Conservation (phyloP, 164 flowering plant species). For the Liriodendron chinense region DNA sequence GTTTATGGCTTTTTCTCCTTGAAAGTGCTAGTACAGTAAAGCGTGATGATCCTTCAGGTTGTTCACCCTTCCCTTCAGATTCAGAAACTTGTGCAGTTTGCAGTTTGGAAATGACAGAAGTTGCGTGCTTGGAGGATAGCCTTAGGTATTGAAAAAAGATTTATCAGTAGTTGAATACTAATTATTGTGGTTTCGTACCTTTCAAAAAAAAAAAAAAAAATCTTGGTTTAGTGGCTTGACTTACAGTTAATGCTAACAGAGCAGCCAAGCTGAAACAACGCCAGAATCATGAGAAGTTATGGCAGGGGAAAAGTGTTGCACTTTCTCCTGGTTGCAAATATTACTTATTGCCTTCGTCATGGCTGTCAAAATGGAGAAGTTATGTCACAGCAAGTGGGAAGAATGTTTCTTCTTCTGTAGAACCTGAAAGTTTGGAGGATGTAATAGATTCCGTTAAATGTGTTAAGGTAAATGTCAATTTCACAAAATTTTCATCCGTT, state of each 20-base stretch:
- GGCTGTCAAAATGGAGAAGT: slow-evolving; percentile 83
- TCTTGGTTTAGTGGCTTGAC: slow-evolving; percentile 20
- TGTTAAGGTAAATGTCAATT: slow-evolving; percentile 44
- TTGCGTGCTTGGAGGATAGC: slow-evolving; percentile 65
- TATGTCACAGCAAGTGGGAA: slow-evolving; percentile 66
- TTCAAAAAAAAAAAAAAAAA: neutral
- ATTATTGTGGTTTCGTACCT: neutral
- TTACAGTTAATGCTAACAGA: slow-evolving; percentile 47
- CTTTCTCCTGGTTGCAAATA: slow-evolving; percentile 58
- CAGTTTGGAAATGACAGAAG: slow-evolving; percentile 62
- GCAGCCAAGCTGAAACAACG: slow-evolving; percentile 72
- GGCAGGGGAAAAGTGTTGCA: slow-evolving; percentile 52
- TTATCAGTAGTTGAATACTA: slow-evolving; percentile 2
- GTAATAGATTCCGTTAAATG: slow-evolving; percentile 61
- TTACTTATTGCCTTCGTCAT: slow-evolving; percentile 79
- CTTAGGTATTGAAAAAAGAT: slow-evolving; percentile 45
- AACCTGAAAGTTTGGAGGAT: slow-evolving; percentile 62
- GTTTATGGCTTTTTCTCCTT: slow-evolving; percentile 72
- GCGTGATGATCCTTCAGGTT: slow-evolving; percentile 58
- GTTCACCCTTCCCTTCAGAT: slow-evolving; percentile 61
- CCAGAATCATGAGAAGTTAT: slow-evolving; percentile 84
- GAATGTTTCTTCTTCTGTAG: slow-evolving; percentile 44
- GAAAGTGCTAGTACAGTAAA: slow-evolving; percentile 63
- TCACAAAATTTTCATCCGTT: too few species aligned
- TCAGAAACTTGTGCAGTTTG: slow-evolving; percentile 62